Evolutionary conservation across 345 rosid species (phyloP).

Genomic region (Anacardium occidentale): DNA sequence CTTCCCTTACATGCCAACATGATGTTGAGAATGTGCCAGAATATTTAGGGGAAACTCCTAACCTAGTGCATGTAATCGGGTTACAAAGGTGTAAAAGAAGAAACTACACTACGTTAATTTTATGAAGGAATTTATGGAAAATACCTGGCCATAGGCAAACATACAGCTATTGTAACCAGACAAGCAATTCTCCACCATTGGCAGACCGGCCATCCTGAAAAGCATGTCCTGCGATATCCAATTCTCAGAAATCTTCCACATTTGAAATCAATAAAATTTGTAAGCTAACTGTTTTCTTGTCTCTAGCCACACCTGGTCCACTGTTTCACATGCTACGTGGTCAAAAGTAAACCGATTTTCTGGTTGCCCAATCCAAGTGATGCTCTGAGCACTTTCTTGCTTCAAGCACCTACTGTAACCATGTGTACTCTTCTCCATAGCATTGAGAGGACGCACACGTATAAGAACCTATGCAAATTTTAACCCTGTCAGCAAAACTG

Average conservation of each 20-base stretch:
- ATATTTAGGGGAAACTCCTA: background rate
- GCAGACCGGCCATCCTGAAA: conserved; percentile 82
- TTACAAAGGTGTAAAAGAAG: background rate
- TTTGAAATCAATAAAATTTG: background rate
- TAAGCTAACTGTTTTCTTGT: background rate
- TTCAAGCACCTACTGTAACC: conserved; percentile 85
- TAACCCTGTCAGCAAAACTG: conserved; percentile 16
- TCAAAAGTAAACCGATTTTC: conserved; percentile 86
- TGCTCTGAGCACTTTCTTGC: conserved; percentile 82
- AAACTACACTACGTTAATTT: background rate
- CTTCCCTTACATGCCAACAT: background rate
- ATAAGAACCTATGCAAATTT: conserved; percentile 57
- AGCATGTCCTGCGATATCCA: conserved; percentile 67
- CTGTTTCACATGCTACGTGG: conserved; percentile 90
- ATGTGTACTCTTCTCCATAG: conserved; percentile 64
- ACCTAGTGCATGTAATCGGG: background rate
- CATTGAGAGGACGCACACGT: conserved; percentile 85
- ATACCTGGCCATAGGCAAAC: conserved; percentile 99
- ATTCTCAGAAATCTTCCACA: background rate
- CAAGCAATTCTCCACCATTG: conserved; percentile 96
- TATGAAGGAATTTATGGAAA: conserved; percentile 9
- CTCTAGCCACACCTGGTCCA: conserved; percentile 66
- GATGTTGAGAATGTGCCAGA: background rate
- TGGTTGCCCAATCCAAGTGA: conserved; percentile 85
- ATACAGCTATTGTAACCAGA: conserved; percentile 97